Conservation (phyloP, 1,284 basidiomycete genomes). For the Papiliotrema laurentii region DNA sequence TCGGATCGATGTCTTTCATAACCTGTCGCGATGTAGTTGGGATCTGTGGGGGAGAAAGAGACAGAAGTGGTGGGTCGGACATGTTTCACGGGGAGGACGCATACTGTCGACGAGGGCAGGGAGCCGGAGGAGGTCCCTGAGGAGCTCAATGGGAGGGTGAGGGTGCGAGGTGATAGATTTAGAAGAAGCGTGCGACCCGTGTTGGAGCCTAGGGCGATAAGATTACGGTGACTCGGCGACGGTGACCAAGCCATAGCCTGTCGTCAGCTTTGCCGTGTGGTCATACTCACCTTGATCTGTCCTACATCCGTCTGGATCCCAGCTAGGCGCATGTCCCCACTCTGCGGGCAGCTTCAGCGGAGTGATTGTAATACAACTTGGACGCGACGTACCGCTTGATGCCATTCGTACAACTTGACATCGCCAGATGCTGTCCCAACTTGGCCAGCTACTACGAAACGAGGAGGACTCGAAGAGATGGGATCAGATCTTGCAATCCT, state of each 20-base stretch:
- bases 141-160: slow-evolving; percentile 22
- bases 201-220: slow-evolving; percentile 34
- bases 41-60: slow-evolving; percentile 39
- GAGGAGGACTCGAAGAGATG: slow-evolving; percentile 14
- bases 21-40: slow-evolving; percentile 38
- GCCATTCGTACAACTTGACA: slow-evolving; percentile 44
- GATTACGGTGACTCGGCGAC: slow-evolving; percentile 27
- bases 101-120: slow-evolving; percentile 13
- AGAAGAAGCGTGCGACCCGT: slow-evolving; percentile 36
- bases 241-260: slow-evolving; percentile 43
- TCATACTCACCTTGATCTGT: slow-evolving; percentile 26
- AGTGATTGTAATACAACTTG: background rate
- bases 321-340: slow-evolving; percentile 34
- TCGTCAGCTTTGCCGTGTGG: background rate
- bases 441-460: slow-evolving; percentile 42
- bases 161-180: slow-evolving; percentile 31
- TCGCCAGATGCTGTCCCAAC: slow-evolving; percentile 33
- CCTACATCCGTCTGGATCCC: slow-evolving; percentile 42
- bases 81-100: slow-evolving; percentile 36
- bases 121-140: background rate
- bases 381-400: slow-evolving; percentile 22
- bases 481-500: slow-evolving; percentile 39
- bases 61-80: slow-evolving; percentile 37
- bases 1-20: slow-evolving; percentile 46
- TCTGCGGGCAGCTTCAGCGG: slow-evolving; percentile 12